Percentiles rank a stretch among this genome's conserved stretches.
Evolutionary conservation across 495 filamentous ascomycete species (phyloP).

Genomic region (Talaromyces wortmannii): DNA sequence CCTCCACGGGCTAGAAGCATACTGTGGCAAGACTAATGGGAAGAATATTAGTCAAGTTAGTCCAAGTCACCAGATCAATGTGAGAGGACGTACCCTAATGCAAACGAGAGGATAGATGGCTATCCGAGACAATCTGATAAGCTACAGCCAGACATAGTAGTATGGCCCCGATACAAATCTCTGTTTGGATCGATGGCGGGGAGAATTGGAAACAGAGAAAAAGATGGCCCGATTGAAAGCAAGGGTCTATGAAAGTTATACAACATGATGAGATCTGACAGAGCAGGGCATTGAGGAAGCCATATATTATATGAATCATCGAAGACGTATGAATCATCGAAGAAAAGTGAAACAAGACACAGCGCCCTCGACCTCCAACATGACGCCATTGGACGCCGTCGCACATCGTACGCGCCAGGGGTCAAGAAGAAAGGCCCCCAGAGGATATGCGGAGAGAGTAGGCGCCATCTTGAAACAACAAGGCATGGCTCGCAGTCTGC

Average conservation of each 20-base stretch:
- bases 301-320: background rate
- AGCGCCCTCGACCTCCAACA: background rate
- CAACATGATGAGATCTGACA: background rate
- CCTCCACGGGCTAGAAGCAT: slow-evolving; percentile 24
- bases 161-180: background rate
- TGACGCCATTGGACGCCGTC: background rate
- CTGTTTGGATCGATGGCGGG: too few relatives aligned
- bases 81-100: slow-evolving; percentile 8
- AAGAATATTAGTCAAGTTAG: background rate
- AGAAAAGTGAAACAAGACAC: background rate
- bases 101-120: background rate
- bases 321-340: background rate
- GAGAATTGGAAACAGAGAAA: too few relatives aligned
- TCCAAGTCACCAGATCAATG: slow-evolving; percentile 9
- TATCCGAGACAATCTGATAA: background rate
- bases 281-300: background rate
- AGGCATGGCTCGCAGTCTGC: slow-evolving; percentile 10
- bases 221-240: background rate
- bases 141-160: slow-evolving; percentile 5
- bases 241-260: background rate
- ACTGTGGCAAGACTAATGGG: slow-evolving; percentile 14
- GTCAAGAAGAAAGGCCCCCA: background rate
- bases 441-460: slow-evolving; percentile 7
- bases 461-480: slow-evolving; percentile 32
- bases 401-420: background rate